Evolutionary conservation across 306 rosid genomes (phyloP).

Genomic region (Casuarina equisetifolia): DNA sequence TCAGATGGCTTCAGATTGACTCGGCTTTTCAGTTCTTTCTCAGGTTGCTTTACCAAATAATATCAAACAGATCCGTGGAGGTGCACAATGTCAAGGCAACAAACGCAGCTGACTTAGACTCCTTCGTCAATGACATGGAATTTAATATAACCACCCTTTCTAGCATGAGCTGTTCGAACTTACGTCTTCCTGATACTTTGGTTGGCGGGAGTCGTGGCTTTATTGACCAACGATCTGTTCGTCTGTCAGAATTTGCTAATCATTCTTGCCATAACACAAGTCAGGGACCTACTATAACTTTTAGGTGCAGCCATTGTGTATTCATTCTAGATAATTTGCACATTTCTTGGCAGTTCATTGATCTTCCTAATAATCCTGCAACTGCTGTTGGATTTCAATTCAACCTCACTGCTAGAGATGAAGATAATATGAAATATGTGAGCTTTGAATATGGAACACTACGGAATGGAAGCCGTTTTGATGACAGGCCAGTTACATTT

Average conservation of each 20-base stretch:
- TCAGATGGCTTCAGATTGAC: slow-evolving; percentile 36
- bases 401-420: slow-evolving; percentile 63
- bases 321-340: slow-evolving; percentile 62
- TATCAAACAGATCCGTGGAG: slow-evolving; percentile 84
- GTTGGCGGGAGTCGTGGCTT: slow-evolving; percentile 80
- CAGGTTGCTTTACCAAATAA: slow-evolving; percentile 94
- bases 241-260: slow-evolving; percentile 64
- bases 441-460: slow-evolving; percentile 80
- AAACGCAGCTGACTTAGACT: slow-evolving; percentile 68
- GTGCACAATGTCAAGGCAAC: slow-evolving; percentile 88
- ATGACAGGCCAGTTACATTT: slow-evolving; percentile 80
- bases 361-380: slow-evolving; percentile 84
- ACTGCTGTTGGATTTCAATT: slow-evolving; percentile 93
- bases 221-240: slow-evolving; percentile 54
- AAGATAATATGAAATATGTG: slow-evolving; percentile 41
- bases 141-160: slow-evolving; percentile 83
- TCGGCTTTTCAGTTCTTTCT: slow-evolving; percentile 43
- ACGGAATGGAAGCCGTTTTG: slow-evolving; percentile 63
- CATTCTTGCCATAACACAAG: slow-evolving; percentile 81
- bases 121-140: slow-evolving; percentile 80
- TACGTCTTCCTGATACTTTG: slow-evolving; percentile 66
- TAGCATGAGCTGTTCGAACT: slow-evolving; percentile 86
- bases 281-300: slow-evolving; percentile 67
- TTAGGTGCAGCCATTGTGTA: slow-evolving; percentile 63
- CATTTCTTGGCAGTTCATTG: slow-evolving; percentile 85